These are phyloP conservation scores for Petunia hybrid DNA, from an alignment of 305 asterid genomes.

Conservation along the genomic window DNA sequence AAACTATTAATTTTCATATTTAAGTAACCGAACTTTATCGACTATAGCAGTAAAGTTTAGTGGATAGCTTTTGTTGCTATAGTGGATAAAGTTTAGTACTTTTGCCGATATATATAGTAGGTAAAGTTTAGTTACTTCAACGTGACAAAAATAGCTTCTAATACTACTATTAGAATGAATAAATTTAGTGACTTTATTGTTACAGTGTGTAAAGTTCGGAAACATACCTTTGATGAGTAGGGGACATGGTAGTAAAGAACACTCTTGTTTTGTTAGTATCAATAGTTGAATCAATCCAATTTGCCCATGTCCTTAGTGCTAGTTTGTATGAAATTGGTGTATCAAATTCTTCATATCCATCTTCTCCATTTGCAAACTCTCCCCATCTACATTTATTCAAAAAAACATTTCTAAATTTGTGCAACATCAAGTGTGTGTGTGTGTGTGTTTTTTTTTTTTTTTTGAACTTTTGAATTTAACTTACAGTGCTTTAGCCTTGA, in stretches of 20 bases:
- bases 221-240: constrained; percentile 72
- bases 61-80: too few species aligned
- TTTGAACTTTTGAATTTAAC: constrained; percentile 22
- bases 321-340: constrained; percentile 67
- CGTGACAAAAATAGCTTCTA: too few species aligned
- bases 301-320: constrained; percentile 89
- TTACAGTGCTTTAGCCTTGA: constrained; percentile 72
- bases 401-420: neutral
- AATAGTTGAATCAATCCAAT: constrained; percentile 86
- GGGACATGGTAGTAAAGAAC: constrained; percentile 91
- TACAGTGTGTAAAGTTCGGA: neutral
- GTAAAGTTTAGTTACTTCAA: too few species aligned
- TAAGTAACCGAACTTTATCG: too few species aligned
- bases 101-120: too few species aligned
- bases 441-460: neutral
- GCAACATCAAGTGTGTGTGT: neutral
- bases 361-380: constrained; percentile 76
- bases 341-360: constrained; percentile 77
- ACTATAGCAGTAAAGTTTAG: too few species aligned
- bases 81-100: too few species aligned
- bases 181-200: neutral
- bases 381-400: constrained; percentile 69
- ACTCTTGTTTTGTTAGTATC: constrained; percentile 72
- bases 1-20: too few species aligned
- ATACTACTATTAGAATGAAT: too few species aligned